These are phyloP conservation scores for Agrocybe praecox DNA, from an alignment of 768 basidiomycete species.

Conservation along the genomic window DNA sequence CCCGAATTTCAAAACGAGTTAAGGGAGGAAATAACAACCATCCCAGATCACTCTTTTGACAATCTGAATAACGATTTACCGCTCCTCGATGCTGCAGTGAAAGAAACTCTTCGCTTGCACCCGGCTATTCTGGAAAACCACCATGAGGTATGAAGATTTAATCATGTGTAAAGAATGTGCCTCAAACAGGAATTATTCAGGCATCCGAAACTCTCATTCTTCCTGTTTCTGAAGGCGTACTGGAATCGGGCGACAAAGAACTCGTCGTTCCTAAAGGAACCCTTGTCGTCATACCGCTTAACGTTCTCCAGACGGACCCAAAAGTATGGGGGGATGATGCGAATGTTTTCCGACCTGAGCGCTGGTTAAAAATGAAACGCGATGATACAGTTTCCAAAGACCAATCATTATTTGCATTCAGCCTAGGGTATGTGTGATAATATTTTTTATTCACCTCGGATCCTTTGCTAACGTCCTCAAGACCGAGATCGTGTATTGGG, in stretches of 20 bases:
- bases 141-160: slow-evolving; percentile 45
- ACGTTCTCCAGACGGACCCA: slow-evolving; percentile 56
- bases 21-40: slow-evolving; percentile 52
- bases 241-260: slow-evolving; percentile 41
- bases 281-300: slow-evolving; percentile 54
- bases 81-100: slow-evolving; percentile 61
- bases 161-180: slow-evolving; percentile 8
- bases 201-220: slow-evolving; percentile 53
- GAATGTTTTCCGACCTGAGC: slow-evolving; percentile 56
- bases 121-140: slow-evolving; percentile 67
- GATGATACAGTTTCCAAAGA: slow-evolving; percentile 28
- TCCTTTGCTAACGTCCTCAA: slow-evolving; percentile 25
- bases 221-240: slow-evolving; percentile 55
- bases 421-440: slow-evolving; percentile 47
- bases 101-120: slow-evolving; percentile 64
- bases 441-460: background rate
- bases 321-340: slow-evolving; percentile 64
- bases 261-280: slow-evolving; percentile 61
- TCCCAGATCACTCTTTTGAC: slow-evolving; percentile 53
- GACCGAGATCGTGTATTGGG: slow-evolving; percentile 64
- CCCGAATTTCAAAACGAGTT: slow-evolving; percentile 55
- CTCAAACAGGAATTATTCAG: slow-evolving; percentile 24
- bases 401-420: slow-evolving; percentile 57
- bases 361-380: slow-evolving; percentile 53
- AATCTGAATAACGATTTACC: slow-evolving; percentile 49